A percentile compares a stretch with the other conserved stretches of the same genome.
phyloP scores from a whole-genome alignment of 768 basidiomycete species.

The Termitomyces sp. region DNA sequence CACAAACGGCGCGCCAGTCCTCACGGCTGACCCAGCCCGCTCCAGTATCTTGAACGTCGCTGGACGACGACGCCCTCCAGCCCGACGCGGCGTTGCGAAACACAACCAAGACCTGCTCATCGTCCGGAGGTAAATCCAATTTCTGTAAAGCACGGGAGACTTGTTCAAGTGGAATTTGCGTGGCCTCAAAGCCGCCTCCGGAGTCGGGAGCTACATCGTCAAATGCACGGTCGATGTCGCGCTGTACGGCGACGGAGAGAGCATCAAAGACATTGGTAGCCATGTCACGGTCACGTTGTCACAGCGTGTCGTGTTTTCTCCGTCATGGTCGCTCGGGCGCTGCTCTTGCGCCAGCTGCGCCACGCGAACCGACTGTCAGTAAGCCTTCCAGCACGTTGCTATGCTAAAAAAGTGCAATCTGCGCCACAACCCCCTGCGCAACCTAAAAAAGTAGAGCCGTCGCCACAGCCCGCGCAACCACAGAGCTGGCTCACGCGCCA shows the following conservation, averaged over 20 bases:
- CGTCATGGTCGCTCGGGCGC: conserved; percentile 16
- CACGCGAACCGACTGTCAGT: conserved; percentile 7
- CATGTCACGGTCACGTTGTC: conserved; percentile 16
- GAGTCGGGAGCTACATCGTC: conserved; percentile 24
- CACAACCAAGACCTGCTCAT: conserved; percentile 67
- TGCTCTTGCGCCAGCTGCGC: conserved; percentile 15
- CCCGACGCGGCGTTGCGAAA: conserved; percentile 77
- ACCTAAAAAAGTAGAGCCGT: background rate
- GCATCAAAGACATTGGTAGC: conserved; percentile 30
- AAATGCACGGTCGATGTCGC: conserved; percentile 54
- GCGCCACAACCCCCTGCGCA: background rate
- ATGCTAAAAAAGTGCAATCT: conserved; percentile 1
- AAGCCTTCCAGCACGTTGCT: background rate
- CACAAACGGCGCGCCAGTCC: conserved; percentile 82
- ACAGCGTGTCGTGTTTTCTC: conserved; percentile 9
- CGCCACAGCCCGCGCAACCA: conserved; percentile 3
- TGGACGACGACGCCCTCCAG: conserved; percentile 45
- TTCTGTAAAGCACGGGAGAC: conserved; percentile 62
- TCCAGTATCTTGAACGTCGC: conserved; percentile 15
- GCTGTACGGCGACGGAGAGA: conserved; percentile 41
- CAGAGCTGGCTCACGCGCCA: conserved; percentile 54
- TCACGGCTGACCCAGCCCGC: conserved; percentile 50
- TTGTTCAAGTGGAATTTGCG: conserved; percentile 50
- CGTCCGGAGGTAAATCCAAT: conserved; percentile 69
- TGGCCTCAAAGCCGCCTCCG: conserved; percentile 9